phyloP scores from a whole-genome alignment of 2,329 filamentous ascomycete genomes.

The Aspergillus niger region DNA sequence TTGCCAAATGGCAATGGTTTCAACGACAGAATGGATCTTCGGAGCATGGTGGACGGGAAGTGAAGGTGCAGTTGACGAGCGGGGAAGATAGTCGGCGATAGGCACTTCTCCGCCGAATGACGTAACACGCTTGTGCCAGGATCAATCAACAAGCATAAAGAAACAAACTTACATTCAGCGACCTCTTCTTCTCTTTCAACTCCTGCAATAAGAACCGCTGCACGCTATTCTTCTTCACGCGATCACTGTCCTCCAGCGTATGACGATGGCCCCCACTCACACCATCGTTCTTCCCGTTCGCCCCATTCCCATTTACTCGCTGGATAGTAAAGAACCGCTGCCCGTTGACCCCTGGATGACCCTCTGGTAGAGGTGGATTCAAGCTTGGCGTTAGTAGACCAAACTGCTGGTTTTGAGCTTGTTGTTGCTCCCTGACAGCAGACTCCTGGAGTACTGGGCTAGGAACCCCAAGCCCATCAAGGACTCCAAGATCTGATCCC shows the following conservation, averaged over 20 bases:
- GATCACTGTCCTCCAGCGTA: conserved; percentile 70
- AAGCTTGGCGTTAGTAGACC: conserved; percentile 47
- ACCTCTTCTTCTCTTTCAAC: conserved; percentile 66
- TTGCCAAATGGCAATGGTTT: neutral
- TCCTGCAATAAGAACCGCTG: conserved; percentile 65
- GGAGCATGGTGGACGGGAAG: neutral
- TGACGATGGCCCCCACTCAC: conserved; percentile 74
- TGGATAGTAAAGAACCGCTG: conserved; percentile 73
- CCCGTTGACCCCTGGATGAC: conserved; percentile 52
- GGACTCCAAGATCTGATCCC: conserved; percentile 23
- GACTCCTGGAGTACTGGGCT: conserved; percentile 1
- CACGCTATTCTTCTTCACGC: conserved; percentile 79
- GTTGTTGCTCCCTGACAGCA: neutral
- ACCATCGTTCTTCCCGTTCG: conserved; percentile 70
- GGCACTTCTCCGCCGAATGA: conserved; percentile 12
- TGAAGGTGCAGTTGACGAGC: neutral
- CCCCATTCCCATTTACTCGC: conserved; percentile 74
- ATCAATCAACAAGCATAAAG: neutral
- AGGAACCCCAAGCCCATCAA: conserved; percentile 27
- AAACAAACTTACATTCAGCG: conserved; percentile 48
- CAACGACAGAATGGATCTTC: neutral
- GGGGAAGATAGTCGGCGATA: neutral
- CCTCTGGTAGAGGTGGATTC: conserved; percentile 41
- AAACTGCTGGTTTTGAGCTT: conserved; percentile 36
- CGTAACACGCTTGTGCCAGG: conserved; percentile 12